A percentile compares a stretch with the other conserved stretches of the same genome.
These are phyloP conservation scores for Mucor racemosus DNA, from an alignment of 371 early-diverging fungal genomes.

Conservation along the genomic window DNA sequence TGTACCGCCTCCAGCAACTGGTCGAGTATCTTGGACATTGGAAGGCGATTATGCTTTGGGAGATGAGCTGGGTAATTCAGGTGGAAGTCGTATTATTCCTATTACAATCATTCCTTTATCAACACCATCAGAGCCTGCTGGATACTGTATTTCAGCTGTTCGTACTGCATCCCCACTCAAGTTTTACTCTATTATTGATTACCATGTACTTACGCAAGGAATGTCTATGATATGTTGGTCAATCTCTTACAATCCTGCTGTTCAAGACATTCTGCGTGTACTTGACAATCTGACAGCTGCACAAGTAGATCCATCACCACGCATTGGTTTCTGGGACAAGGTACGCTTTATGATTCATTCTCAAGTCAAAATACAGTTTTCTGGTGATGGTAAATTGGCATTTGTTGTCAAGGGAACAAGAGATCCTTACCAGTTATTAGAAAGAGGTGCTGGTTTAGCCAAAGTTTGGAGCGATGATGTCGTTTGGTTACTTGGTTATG, in stretches of 20 bases:
- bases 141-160: constrained; percentile 39
- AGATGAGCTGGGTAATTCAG: constrained; percentile 34
- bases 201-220: constrained; percentile 34
- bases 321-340: constrained; percentile 77
- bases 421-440: constrained; percentile 34
- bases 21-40: constrained; percentile 29
- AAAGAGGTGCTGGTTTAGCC: constrained; percentile 35
- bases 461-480: constrained; percentile 41
- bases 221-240: constrained; percentile 53
- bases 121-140: background rate
- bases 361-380: constrained; percentile 40
- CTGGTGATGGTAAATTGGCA: constrained; percentile 55
- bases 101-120: constrained; percentile 12
- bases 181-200: constrained; percentile 55
- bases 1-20: constrained; percentile 35
- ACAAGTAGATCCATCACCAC: constrained; percentile 62
- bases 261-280: constrained; percentile 61
- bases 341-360: constrained; percentile 65
- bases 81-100: constrained; percentile 27
- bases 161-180: constrained; percentile 64
- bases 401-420: constrained; percentile 37
- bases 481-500: constrained; percentile 33
- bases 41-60: constrained; percentile 34
- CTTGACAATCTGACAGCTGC: constrained; percentile 60
- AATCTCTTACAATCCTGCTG: constrained; percentile 56